These are phyloP conservation scores for Leavenworthia alabamica DNA, from an alignment of 345 rosid genomes.

Conservation along the genomic window DNA sequence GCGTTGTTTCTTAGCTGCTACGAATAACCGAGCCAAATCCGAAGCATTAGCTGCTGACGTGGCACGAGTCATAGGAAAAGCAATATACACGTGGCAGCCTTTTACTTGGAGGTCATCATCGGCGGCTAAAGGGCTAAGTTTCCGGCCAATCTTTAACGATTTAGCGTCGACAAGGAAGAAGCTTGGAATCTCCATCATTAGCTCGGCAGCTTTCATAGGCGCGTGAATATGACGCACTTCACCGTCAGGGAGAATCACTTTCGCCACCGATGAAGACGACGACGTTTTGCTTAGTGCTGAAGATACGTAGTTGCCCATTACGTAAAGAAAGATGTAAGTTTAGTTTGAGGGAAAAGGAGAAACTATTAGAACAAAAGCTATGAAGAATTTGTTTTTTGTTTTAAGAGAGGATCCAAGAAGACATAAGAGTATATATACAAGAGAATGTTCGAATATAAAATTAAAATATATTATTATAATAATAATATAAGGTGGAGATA, in stretches of 20 bases:
- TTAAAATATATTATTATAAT: neutral
- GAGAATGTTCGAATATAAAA: slow-evolving; percentile 16
- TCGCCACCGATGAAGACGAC: slow-evolving; percentile 33
- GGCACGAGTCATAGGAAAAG: slow-evolving; percentile 69
- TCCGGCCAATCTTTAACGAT: slow-evolving; percentile 57
- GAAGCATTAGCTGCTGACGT: slow-evolving; percentile 51
- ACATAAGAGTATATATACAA: neutral
- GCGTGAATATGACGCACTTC: slow-evolving; percentile 45
- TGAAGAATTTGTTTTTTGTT: neutral
- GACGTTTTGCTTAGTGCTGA: slow-evolving; percentile 44
- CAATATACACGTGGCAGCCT: slow-evolving; percentile 50
- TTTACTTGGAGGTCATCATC: slow-evolving; percentile 68
- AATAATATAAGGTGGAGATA: slow-evolving; percentile 25
- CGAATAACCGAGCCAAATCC: slow-evolving; percentile 57
- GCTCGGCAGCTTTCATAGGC: slow-evolving; percentile 70
- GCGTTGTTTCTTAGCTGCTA: slow-evolving; percentile 42
- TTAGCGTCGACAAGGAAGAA: slow-evolving; percentile 62
- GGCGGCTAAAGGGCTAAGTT: slow-evolving; percentile 61
- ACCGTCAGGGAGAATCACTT: slow-evolving; percentile 65
- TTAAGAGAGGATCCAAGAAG: slow-evolving; percentile 23
- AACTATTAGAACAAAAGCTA: neutral
- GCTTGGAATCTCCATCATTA: slow-evolving; percentile 78
- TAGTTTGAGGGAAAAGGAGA: neutral
- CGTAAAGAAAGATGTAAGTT: neutral
- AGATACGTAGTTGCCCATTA: slow-evolving; percentile 75